These are phyloP conservation scores for Rhodotorula diobovata DNA, from an alignment of 768 basidiomycete species.

Conservation along the genomic window DNA sequence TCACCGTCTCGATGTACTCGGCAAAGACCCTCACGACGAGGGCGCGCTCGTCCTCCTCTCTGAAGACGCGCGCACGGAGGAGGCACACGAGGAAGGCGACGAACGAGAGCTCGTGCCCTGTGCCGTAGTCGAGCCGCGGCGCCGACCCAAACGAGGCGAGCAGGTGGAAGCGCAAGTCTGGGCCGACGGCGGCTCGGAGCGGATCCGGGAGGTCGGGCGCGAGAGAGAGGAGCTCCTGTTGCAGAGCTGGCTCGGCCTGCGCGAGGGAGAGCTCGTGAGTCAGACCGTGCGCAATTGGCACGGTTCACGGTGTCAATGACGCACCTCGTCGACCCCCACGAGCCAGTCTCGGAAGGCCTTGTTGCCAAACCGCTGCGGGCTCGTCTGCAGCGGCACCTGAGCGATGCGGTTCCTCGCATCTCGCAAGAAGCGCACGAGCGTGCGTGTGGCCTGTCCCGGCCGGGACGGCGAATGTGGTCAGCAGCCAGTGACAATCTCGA, in stretches of 20 bases:
- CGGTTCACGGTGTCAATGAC: too few species aligned
- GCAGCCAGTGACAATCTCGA: too few species aligned
- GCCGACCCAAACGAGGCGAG: conserved; percentile 83
- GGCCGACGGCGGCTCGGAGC: conserved; percentile 46
- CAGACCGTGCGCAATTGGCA: too few species aligned
- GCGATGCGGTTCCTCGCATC: conserved; percentile 69
- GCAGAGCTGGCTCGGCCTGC: conserved; percentile 43
- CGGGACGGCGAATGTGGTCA: neutral
- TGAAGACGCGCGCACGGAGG: conserved; percentile 57
- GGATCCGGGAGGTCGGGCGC: conserved; percentile 45
- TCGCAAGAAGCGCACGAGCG: conserved; percentile 59
- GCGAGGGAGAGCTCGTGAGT: neutral
- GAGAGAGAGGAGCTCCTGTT: conserved; percentile 55
- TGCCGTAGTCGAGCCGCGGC: conserved; percentile 89
- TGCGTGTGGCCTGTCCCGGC: conserved; percentile 46
- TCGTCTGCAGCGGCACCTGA: conserved; percentile 65
- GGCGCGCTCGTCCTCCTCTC: conserved; percentile 61
- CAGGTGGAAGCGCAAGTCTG: conserved; percentile 72
- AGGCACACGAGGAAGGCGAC: conserved; percentile 34
- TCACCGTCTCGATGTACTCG: conserved; percentile 73
- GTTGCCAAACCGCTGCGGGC: conserved; percentile 57
- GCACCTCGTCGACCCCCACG: conserved; percentile 63
- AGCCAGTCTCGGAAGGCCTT: conserved; percentile 85
- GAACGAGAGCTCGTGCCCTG: conserved; percentile 81
- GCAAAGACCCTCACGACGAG: conserved; percentile 62